phyloP scores from a whole-genome alignment of 805 yeast genomes.

The Monosporozyma yasuniensis region DNA sequence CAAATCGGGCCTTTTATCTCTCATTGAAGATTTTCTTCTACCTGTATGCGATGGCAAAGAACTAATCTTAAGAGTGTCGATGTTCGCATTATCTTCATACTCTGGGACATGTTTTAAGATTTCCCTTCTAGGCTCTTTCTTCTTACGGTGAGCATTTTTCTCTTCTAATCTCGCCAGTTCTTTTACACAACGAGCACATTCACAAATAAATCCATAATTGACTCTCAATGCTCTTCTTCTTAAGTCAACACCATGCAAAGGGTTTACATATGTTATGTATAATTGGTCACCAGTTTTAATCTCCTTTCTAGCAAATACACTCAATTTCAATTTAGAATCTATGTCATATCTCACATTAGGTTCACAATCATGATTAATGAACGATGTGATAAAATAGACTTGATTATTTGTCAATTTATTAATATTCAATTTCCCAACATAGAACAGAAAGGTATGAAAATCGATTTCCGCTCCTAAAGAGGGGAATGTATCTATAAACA shows the following conservation, averaged over 20 bases:
- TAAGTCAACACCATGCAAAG: constrained; percentile 49
- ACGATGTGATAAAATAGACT: constrained; percentile 53
- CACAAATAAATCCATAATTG: constrained; percentile 74
- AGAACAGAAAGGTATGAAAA: constrained; percentile 48
- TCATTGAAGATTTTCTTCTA: constrained; percentile 29
- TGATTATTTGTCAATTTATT: constrained; percentile 56
- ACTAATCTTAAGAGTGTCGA: not conserved
- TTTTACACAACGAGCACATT: constrained; percentile 53
- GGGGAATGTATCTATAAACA: constrained; percentile 43
- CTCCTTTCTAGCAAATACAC: constrained; percentile 48
- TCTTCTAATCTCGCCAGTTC: constrained; percentile 30
- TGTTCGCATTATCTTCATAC: not conserved
- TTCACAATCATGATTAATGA: constrained; percentile 67
- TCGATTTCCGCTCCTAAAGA: constrained; percentile 26
- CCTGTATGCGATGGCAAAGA: not conserved
- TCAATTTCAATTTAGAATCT: constrained; percentile 41
- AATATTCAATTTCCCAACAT: constrained; percentile 65
- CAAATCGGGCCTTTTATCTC: constrained; percentile 32
- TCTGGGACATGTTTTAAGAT: not conserved
- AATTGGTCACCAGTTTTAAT: constrained; percentile 61
- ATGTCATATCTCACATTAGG: constrained; percentile 55
- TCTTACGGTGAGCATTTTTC: not conserved
- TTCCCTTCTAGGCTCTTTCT: not conserved
- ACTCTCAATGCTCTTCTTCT: constrained; percentile 58
- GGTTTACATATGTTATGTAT: constrained; percentile 60